phyloP scores from a whole-genome alignment of 192 early-diverging fungal genomes.

The Coemansia sp. region DNA sequence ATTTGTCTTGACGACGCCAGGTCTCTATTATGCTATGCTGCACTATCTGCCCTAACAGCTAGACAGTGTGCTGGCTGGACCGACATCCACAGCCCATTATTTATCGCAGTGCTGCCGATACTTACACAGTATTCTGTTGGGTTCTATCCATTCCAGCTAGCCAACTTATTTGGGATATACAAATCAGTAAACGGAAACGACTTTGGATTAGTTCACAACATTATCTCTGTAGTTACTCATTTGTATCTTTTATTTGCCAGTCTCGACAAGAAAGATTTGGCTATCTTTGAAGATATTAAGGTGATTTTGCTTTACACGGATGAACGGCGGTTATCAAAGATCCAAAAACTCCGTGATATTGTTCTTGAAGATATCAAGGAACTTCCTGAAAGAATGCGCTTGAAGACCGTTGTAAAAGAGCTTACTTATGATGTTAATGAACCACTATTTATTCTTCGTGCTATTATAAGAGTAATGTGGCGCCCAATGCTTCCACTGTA shows the following conservation, averaged over 20 bases:
- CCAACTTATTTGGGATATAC: neutral
- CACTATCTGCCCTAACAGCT: no score
- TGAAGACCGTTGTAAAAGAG: neutral
- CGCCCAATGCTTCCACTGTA: slow-evolving; percentile 8
- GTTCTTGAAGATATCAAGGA: slow-evolving; percentile 18
- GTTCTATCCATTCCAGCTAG: neutral
- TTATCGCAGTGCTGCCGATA: no score
- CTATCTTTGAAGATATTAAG: neutral
- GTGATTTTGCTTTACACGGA: slow-evolving; percentile 12
- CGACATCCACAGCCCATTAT: no score
- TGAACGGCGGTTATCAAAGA: slow-evolving; percentile 19
- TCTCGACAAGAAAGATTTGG: slow-evolving; percentile 14
- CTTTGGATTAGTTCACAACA: neutral
- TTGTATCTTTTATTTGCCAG: slow-evolving; percentile 2
- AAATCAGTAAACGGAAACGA: neutral
- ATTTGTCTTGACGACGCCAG: no score
- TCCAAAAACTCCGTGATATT: slow-evolving; percentile 22
- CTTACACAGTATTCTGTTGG: no score
- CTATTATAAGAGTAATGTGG: slow-evolving; percentile 13
- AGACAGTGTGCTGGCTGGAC: no score
- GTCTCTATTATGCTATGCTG: no score
- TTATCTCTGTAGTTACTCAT: neutral
- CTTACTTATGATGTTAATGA: neutral
- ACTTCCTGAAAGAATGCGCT: neutral
- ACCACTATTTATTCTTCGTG: neutral